A percentile compares a stretch with the other conserved stretches of the same genome.
phyloP scores from a whole-genome alignment of 768 basidiomycete genomes.

The Russula sp. region DNA sequence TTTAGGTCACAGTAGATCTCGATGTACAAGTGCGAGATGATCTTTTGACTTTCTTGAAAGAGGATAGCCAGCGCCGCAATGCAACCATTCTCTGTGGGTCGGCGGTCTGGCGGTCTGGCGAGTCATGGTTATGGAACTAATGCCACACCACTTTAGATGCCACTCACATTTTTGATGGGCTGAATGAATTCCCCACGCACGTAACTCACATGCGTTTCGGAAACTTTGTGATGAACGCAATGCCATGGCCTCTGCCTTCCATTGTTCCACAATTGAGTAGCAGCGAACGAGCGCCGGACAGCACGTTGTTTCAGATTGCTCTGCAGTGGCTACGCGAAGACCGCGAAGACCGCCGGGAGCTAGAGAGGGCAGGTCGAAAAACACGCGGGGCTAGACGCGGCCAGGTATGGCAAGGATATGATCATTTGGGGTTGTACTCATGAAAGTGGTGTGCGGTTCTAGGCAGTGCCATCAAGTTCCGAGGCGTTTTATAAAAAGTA shows the following conservation, averaged over 20 bases:
- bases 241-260: slow-evolving; percentile 60
- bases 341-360: slow-evolving; percentile 56
- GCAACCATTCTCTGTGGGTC: slow-evolving; percentile 91
- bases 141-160: slow-evolving; percentile 58
- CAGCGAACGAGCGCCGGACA: slow-evolving; percentile 32
- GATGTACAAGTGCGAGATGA: slow-evolving; percentile 94
- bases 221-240: slow-evolving; percentile 60
- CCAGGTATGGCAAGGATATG: slow-evolving; percentile 42
- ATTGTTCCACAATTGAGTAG: slow-evolving; percentile 28
- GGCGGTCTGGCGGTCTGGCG: slow-evolving; percentile 34
- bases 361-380: slow-evolving; percentile 59
- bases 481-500: slow-evolving; percentile 86
- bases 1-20: slow-evolving; percentile 90
- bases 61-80: slow-evolving; percentile 72
- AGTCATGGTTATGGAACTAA: neutral
- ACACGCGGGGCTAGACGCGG: slow-evolving; percentile 57
- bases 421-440: slow-evolving; percentile 13
- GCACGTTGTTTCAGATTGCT: slow-evolving; percentile 65
- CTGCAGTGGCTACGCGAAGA: slow-evolving; percentile 88
- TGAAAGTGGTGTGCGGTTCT: slow-evolving; percentile 7
- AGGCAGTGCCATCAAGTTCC: slow-evolving; percentile 67
- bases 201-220: slow-evolving; percentile 91
- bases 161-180: slow-evolving; percentile 95
- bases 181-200: slow-evolving; percentile 89
- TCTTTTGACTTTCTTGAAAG: slow-evolving; percentile 81